These are phyloP conservation scores for Hemileccinum rubropunctum DNA, from an alignment of 768 basidiomycete genomes.

Conservation along the genomic window DNA sequence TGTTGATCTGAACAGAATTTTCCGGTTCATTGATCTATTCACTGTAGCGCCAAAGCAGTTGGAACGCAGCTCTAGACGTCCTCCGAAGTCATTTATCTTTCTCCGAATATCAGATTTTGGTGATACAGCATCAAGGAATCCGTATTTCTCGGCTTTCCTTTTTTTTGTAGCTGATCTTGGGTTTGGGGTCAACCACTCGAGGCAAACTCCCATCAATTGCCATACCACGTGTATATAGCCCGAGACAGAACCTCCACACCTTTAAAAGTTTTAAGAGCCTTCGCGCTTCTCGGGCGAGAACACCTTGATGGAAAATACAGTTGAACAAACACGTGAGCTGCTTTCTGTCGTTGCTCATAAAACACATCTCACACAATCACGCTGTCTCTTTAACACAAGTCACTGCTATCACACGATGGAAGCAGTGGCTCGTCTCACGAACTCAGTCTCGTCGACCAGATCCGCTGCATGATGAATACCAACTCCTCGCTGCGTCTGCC, in stretches of 20 bases:
- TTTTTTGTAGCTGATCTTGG: no score
- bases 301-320: conserved; percentile 7
- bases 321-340: conserved; percentile 12
- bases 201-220: not conserved
- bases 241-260: not conserved
- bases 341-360: no score
- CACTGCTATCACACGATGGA: conserved; percentile 11
- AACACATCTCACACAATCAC: not conserved
- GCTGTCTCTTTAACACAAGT: conserved; percentile 3
- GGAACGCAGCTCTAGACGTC: not conserved
- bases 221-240: not conserved
- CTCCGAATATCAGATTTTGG: not conserved
- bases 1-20: not conserved
- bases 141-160: not conserved
- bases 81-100: not conserved
- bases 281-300: not conserved
- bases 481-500: conserved; percentile 10
- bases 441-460: conserved; percentile 7
- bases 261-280: not conserved
- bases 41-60: not conserved
- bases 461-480: conserved; percentile 20
- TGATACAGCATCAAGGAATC: not conserved
- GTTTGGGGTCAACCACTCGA: not conserved
- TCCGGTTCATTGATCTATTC: not conserved
- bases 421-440: conserved; percentile 11